These are phyloP conservation scores for Panicum miliaceum DNA, from an alignment of 176 grass and related monocot genomes.

Conservation along the genomic window DNA sequence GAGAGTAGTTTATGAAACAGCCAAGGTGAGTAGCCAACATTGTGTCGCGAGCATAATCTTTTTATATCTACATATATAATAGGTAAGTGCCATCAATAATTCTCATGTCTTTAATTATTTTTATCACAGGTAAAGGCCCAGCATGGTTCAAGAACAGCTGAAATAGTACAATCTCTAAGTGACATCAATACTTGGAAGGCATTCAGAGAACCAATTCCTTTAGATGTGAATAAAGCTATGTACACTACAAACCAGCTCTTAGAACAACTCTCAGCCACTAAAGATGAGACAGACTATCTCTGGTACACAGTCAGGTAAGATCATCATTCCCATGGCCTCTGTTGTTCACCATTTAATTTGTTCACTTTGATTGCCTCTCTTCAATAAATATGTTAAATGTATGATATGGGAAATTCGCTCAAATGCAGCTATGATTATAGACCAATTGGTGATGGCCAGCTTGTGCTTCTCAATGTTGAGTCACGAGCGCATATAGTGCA, in stretches of 20 bases:
- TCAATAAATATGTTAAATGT: not conserved
- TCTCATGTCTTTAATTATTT: not conserved
- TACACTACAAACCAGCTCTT: constrained; percentile 51
- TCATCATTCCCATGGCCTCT: not conserved
- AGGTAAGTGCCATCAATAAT: not conserved
- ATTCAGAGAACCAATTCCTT: constrained; percentile 60
- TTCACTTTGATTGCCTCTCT: not conserved
- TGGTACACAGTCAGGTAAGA: constrained; percentile 81
- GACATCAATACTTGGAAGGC: constrained; percentile 54
- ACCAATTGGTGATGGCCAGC: constrained; percentile 37
- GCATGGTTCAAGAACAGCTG: constrained; percentile 55
- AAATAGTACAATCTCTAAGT: constrained; percentile 56
- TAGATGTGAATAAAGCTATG: constrained; percentile 30
- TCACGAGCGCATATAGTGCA: constrained; percentile 83
- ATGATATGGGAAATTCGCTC: constrained; percentile 43
- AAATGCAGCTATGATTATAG: constrained; percentile 70
- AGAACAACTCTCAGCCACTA: constrained; percentile 81
- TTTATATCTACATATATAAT: not conserved
- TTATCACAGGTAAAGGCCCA: constrained; percentile 64
- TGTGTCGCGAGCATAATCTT: not conserved
- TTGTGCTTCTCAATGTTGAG: constrained; percentile 60
- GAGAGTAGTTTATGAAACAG: constrained; percentile 68
- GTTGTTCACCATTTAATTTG: not conserved
- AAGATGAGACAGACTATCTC: constrained; percentile 93
- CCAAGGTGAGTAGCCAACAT: constrained; percentile 53